phyloP scores from a whole-genome alignment of 192 early-diverging fungal species.

The Backusella morwellensis region DNA sequence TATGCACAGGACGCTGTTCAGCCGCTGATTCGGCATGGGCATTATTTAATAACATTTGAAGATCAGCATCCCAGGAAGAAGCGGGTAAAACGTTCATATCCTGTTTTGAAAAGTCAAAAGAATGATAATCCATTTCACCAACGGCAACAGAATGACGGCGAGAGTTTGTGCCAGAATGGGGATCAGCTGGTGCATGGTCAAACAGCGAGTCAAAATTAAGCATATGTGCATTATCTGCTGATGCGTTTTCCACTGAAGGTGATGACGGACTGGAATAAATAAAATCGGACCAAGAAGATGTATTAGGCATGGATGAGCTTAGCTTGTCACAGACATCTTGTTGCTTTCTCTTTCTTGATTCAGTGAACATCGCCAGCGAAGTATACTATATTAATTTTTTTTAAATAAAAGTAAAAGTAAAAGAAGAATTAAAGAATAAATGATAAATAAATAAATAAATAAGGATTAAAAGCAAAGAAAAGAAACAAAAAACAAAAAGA shows the following conservation, averaged over 20 bases:
- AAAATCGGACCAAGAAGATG: conserved; percentile 28
- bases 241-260: background rate
- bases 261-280: conserved; percentile 28
- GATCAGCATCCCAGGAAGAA: conserved; percentile 4
- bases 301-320: conserved; percentile 12
- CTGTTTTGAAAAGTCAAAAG: conserved; percentile 18
- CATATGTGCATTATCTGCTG: conserved; percentile 2
- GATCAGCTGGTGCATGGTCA: conserved; percentile 2
- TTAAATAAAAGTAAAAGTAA: background rate
- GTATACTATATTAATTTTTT: background rate
- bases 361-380: conserved; percentile 25
- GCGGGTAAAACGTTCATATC: background rate
- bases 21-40: background rate
- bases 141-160: conserved; percentile 35
- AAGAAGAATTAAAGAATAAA: background rate
- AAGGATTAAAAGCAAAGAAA: background rate
- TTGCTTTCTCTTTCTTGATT: conserved; percentile 16
- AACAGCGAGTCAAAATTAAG: conserved; percentile 6
- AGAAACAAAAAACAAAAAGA: background rate
- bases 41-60: conserved; percentile 10
- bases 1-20: background rate
- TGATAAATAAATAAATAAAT: background rate
- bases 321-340: background rate
- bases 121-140: conserved; percentile 29
- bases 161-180: conserved; percentile 14